Evolutionary conservation across 2,329 filamentous ascomycete species (phyloP).

Genomic region (Alternaria consortialis): DNA sequence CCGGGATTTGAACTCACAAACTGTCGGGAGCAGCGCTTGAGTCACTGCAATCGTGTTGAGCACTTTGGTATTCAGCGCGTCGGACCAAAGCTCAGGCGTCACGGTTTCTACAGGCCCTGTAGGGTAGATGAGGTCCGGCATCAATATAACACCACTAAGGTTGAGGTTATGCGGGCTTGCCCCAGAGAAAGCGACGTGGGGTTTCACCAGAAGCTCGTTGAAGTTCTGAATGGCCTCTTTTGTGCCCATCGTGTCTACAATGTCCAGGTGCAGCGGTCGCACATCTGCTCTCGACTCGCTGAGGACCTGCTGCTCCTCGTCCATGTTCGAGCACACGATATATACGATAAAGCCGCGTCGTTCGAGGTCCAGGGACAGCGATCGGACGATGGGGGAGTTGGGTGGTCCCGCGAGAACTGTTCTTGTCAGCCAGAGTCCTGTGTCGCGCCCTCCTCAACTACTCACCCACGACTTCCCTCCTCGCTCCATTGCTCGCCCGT

Average conservation of each 20-base stretch:
- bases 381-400: conserved; percentile 81
- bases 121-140: conserved; percentile 81
- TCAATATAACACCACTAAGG: conserved; percentile 81
- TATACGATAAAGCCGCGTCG: conserved; percentile 93
- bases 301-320: conserved; percentile 83
- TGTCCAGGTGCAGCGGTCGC: conserved; percentile 80
- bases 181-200: conserved; percentile 78
- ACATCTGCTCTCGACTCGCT: conserved; percentile 82
- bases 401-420: conserved; percentile 88
- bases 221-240: conserved; percentile 76
- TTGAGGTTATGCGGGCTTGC: conserved; percentile 78
- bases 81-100: conserved; percentile 82
- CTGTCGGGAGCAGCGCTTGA: conserved; percentile 77
- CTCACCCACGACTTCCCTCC: conserved; percentile 78
- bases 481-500: conserved; percentile 81
- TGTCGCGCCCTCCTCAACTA: not conserved
- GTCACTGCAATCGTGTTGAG: conserved; percentile 88
- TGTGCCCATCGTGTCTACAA: conserved; percentile 77
- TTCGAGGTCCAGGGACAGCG: conserved; percentile 86
- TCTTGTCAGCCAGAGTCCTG: conserved; percentile 15
- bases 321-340: conserved; percentile 82
- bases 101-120: conserved; percentile 87
- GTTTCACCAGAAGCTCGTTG: conserved; percentile 73
- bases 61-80: conserved; percentile 91
- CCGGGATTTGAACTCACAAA: conserved; percentile 66